Conservation (phyloP, 148 eudicot genomes). For the Polygonum maritimum region DNA sequence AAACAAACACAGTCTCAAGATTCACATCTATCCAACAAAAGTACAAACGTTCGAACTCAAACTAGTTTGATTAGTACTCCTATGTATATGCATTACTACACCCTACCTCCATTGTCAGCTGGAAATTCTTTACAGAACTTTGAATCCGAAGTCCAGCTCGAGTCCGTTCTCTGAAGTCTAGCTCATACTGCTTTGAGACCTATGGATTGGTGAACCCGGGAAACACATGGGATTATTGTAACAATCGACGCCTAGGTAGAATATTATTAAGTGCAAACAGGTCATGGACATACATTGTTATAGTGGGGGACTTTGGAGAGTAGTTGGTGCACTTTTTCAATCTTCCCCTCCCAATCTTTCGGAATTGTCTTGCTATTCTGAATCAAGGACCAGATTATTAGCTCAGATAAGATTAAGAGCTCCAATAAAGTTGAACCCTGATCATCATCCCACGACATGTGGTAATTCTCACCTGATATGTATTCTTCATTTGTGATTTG, state of each 20-base stretch:
- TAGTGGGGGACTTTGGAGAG: conserved; percentile 66
- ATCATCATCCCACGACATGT: neutral
- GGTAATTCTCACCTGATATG: conserved; percentile 38
- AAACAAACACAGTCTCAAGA: conserved; percentile 2
- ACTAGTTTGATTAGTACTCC: too few relatives aligned
- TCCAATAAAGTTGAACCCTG: neutral
- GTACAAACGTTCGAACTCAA: neutral
- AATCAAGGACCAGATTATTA: neutral
- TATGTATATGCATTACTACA: neutral
- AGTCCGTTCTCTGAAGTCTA: conserved; percentile 83
- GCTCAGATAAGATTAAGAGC: neutral
- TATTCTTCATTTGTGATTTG: conserved; percentile 42
- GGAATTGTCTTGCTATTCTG: conserved; percentile 44
- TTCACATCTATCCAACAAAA: neutral
- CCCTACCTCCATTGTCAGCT: conserved; percentile 69
- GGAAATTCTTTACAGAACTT: conserved; percentile 88
- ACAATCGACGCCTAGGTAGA: neutral
- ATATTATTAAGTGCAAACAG: too few relatives aligned
- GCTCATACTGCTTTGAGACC: conserved; percentile 71
- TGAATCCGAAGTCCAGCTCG: conserved; percentile 57
- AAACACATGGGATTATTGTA: neutral
- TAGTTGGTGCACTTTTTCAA: conserved; percentile 51
- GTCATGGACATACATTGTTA: conserved; percentile 40
- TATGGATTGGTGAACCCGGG: conserved; percentile 11
- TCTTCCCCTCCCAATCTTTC: conserved; percentile 47